Evolutionary conservation across 129 eudicot species (phyloP).

Genomic region (Flaveria ramosissima): DNA sequence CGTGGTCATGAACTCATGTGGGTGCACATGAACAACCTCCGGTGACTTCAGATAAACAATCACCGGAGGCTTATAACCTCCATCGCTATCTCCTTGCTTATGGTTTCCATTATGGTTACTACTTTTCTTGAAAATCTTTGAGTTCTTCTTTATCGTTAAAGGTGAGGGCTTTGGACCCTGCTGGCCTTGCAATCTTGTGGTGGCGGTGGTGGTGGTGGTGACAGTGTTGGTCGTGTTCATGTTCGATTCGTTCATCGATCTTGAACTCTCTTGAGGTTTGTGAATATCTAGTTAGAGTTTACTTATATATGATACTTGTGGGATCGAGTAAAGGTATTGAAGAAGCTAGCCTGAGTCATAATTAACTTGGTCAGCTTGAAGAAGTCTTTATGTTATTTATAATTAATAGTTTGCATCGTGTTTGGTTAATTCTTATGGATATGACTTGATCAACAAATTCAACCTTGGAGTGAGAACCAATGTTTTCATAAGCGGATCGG

Average conservation of each 20-base stretch:
- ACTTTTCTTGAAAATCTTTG: slow-evolving; percentile 30
- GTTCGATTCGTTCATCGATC: not conserved
- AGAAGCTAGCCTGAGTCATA: not conserved
- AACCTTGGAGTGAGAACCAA: not conserved
- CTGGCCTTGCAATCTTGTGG: not conserved
- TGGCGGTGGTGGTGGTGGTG: slow-evolving; percentile 1
- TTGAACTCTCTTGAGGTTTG: not conserved
- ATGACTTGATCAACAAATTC: slow-evolving; percentile 33
- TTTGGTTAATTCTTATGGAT: not conserved
- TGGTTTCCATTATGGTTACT: not conserved
- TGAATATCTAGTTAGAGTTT: not conserved
- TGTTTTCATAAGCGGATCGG: too few species aligned
- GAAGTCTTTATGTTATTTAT: slow-evolving; percentile 14
- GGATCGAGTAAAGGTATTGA: not conserved
- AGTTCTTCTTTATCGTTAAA: slow-evolving; percentile 30
- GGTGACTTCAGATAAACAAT: slow-evolving; percentile 36
- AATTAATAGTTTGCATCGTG: not conserved
- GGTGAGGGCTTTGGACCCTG: slow-evolving; percentile 35
- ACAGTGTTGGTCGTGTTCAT: slow-evolving; percentile 4
- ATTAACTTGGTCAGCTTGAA: slow-evolving; percentile 35
- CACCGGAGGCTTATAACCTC: slow-evolving; percentile 29
- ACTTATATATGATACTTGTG: not conserved
- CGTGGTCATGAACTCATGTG: slow-evolving; percentile 39
- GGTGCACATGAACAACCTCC: slow-evolving; percentile 40
- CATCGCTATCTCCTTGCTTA: not conserved